Evolutionary conservation across 108 stramenopile species (phyloP), one percentile per base, ranked within the genome.

Genomic region (Cyclotella kingstonii): DNA sequence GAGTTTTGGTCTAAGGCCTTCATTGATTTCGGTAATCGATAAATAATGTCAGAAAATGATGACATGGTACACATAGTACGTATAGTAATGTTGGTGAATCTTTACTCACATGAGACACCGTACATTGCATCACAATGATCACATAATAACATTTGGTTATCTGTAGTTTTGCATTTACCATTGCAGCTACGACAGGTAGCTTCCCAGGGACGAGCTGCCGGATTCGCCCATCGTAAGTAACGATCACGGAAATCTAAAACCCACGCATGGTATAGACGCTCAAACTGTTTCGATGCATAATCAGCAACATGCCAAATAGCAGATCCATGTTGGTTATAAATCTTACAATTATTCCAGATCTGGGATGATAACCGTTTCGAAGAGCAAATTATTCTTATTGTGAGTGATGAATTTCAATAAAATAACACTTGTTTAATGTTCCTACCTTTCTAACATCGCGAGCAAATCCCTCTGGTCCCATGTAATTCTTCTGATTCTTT

Each of bases 271-370:
- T 89, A 91, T 7, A 95, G 78, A 4, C 94, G 82, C 53, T 95
- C 91, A 54, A 95, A 95, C 49, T 83, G 84, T 63, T 95, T 95
- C 18, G 87, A 86, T 88, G 93, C 89, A 84, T 90, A 92, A 68
- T 93, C 91, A 12, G 88, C 94, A n/a, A 93, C 90, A 52, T 89
- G 80, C 94, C 94, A 95, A 66, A 95, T 91, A 9, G 88, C 85
- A 12, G 86, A 84, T 10, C 90, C 90, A 38, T 92, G 90, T 17
- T 84, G 79, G 64, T 95, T 95, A 59, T 90, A 95, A 43, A 92
- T 85, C 55, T 92, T 92, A 76, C 94, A 95, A 49, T 93, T 93
- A 61, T 89, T 89, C 89, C 89, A 95, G 9, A 94, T 52, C 79
- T 87, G 43, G 15, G 10, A 46, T 12, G 27, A 26, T 41, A 6